Percentiles rank a stretch among this genome's conserved stretches.
phyloP scores from a whole-genome alignment of 1,284 basidiomycete species.

The Ceratobasidium sp. region DNA sequence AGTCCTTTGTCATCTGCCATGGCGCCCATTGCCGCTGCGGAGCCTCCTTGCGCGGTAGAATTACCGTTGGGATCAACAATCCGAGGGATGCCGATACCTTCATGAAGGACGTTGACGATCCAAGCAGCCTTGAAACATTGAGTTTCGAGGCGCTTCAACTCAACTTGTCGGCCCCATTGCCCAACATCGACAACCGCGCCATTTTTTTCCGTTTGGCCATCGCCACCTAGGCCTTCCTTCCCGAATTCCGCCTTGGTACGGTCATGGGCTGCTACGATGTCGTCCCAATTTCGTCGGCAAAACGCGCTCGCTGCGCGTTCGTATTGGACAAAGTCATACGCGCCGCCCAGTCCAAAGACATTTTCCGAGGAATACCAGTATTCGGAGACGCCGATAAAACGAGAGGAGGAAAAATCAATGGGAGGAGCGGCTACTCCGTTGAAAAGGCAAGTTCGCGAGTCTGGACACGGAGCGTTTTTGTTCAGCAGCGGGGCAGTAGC shows the following conservation, averaged over 20 bases:
- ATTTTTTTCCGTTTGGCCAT: constrained; percentile 64
- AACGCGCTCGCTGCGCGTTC: constrained; percentile 92
- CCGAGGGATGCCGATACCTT: constrained; percentile 95
- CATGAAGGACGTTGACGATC: constrained; percentile 96
- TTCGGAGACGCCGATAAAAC: constrained; percentile 98
- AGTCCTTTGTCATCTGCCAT: constrained; percentile 87
- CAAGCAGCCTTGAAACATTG: constrained; percentile 99
- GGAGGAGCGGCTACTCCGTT: constrained; percentile 94
- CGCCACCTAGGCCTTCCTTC: constrained; percentile 40
- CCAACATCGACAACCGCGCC: constrained; percentile 74
- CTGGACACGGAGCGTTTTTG: constrained; percentile 85
- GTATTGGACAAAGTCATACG: constrained; percentile 96
- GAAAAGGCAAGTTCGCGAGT: constrained; percentile 89
- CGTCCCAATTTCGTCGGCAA: constrained; percentile 84
- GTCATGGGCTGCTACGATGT: constrained; percentile 79
- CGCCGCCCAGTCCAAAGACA: constrained; percentile 92
- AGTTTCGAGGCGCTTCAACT: constrained; percentile 89
- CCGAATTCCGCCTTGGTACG: constrained; percentile 59
- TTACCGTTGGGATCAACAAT: constrained; percentile 88
- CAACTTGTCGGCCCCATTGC: constrained; percentile 79
- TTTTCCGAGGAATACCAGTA: constrained; percentile 99
- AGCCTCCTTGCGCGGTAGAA: constrained; percentile 67
- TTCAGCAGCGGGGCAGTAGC: constrained; percentile 85
- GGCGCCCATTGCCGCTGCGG: constrained; percentile 69
- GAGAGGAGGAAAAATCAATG: constrained; percentile 91